A percentile compares a stretch with the other conserved stretches of the same genome.
These are phyloP conservation scores for Cryptococcus neoformans DNA, from an alignment of 1,284 basidiomycete genomes.

Conservation along the genomic window DNA sequence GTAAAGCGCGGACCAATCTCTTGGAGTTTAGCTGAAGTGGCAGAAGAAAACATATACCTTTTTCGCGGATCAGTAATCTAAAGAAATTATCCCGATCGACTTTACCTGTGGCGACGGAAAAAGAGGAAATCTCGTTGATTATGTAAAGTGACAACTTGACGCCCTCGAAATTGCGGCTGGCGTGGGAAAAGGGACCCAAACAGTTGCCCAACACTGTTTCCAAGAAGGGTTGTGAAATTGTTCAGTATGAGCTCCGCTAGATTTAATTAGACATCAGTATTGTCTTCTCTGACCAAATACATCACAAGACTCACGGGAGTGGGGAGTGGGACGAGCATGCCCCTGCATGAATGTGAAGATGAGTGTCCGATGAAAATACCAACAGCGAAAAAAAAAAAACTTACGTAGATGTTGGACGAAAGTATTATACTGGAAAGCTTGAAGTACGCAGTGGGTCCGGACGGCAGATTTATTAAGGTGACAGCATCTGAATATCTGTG, in stretches of 20 bases:
- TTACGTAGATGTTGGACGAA: conserved; percentile 78
- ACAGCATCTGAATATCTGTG: conserved; percentile 66
- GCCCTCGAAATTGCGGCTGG: conserved; percentile 90
- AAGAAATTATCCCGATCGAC: neutral
- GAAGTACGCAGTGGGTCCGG: conserved; percentile 95
- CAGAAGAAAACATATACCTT: conserved; percentile 87
- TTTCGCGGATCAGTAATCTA: neutral
- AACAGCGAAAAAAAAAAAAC: conserved; percentile 50
- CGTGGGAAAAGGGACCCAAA: conserved; percentile 96
- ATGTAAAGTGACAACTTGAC: conserved; percentile 96
- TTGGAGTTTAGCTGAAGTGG: conserved; percentile 89
- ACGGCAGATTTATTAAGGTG: conserved; percentile 84
- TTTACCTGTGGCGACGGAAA: conserved; percentile 84
- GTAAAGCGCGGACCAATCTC: conserved; percentile 99
- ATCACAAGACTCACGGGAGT: conserved; percentile 57
- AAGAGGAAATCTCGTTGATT: conserved; percentile 99
- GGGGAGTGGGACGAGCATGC: conserved; percentile 86
- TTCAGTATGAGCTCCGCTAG: conserved; percentile 88
- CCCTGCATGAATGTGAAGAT: conserved; percentile 56
- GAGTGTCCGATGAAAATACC: conserved; percentile 51
- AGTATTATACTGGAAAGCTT: conserved; percentile 86
- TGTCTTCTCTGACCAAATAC: too few species aligned
- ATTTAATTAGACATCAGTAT: neutral
- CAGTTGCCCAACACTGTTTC: conserved; percentile 87
- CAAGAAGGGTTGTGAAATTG: conserved; percentile 90